Conservation (phyloP, 441 rosid species). For the Pelargonium australe region DNA sequence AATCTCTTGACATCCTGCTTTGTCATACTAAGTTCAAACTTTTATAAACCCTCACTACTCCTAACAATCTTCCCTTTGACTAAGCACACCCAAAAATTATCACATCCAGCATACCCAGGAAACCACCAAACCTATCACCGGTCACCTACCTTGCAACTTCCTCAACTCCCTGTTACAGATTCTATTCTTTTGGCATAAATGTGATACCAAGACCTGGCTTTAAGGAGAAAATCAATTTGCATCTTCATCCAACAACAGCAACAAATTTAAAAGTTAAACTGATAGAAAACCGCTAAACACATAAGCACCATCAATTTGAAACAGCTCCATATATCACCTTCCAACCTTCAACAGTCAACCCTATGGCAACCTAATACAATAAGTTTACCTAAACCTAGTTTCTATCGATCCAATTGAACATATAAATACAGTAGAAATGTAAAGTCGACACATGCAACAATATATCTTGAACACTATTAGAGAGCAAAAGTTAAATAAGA, state of each 20-base stretch:
- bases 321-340: background rate
- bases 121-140: background rate
- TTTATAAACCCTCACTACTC: background rate
- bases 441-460: background rate
- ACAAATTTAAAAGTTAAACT: background rate
- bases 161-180: background rate
- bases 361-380: no score
- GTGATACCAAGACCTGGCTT: background rate
- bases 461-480: background rate
- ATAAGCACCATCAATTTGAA: background rate
- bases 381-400: background rate
- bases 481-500: background rate
- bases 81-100: background rate
- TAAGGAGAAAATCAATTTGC: background rate
- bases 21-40: background rate
- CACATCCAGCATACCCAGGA: background rate
- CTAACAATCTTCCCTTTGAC: background rate
- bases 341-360: no score
- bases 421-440: background rate
- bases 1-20: background rate
- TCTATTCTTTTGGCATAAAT: background rate
- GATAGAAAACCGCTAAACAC: background rate
- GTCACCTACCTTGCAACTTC: background rate
- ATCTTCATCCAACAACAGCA: background rate
- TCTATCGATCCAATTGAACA: background rate